Percentiles rank a stretch among this genome's conserved stretches.
Evolutionary conservation across 2,329 filamentous ascomycete species (phyloP).

Genomic region (Beauveria scarabaeidicola): DNA sequence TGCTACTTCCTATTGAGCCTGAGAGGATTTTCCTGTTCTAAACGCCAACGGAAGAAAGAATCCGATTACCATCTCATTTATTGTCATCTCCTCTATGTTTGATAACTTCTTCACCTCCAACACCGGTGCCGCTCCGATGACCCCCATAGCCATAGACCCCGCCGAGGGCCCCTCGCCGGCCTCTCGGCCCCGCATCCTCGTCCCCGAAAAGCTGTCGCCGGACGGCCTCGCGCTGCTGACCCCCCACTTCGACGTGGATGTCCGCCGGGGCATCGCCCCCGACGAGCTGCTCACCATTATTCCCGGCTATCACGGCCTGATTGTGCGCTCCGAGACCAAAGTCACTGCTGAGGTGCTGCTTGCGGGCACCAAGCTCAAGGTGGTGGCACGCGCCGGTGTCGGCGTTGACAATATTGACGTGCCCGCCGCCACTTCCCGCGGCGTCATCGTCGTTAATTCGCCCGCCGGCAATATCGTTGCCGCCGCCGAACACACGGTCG

Average conservation of each 20-base stretch:
- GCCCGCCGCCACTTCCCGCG: slow-evolving; percentile 58
- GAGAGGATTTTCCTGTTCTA: not conserved
- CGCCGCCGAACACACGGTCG: slow-evolving; percentile 70
- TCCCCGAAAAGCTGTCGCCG: slow-evolving; percentile 72
- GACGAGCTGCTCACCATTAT: slow-evolving; percentile 60
- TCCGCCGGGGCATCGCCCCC: slow-evolving; percentile 51
- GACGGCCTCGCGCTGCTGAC: slow-evolving; percentile 65
- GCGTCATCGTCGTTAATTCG: slow-evolving; percentile 73
- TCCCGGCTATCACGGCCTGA: slow-evolving; percentile 63
- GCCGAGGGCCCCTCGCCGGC: slow-evolving; percentile 7
- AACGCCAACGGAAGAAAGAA: too few species aligned
- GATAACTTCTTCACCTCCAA: not conserved
- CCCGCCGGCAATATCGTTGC: slow-evolving; percentile 74
- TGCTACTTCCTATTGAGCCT: not conserved
- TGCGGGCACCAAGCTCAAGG: slow-evolving; percentile 62
- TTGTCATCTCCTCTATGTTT: not conserved
- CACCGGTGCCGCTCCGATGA: slow-evolving; percentile 14
- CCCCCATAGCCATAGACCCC: slow-evolving; percentile 12
- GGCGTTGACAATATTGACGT: slow-evolving; percentile 80
- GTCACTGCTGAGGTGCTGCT: slow-evolving; percentile 61
- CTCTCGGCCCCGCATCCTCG: slow-evolving; percentile 46
- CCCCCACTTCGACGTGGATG: slow-evolving; percentile 60
- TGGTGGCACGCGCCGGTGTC: slow-evolving; percentile 73
- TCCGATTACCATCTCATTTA: not conserved
- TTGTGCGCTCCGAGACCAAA: slow-evolving; percentile 74